Evolutionary conservation across 441 rosid species (phyloP).

Genomic region (California macrophylla): DNA sequence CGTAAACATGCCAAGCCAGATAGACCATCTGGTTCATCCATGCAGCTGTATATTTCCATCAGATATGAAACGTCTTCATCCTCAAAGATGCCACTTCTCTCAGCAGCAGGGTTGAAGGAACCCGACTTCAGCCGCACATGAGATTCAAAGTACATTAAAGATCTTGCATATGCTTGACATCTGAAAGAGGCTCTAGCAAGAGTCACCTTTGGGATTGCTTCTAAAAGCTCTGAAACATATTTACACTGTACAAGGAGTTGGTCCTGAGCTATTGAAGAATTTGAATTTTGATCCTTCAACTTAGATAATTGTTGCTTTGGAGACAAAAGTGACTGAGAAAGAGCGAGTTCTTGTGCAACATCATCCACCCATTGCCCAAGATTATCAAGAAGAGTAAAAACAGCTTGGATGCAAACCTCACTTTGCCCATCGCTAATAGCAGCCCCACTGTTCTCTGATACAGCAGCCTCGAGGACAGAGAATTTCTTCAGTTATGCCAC

Average conservation of each 20-base stretch:
- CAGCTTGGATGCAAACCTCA: conserved; percentile 96
- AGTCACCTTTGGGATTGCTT: conserved; percentile 75
- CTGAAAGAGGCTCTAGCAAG: conserved; percentile 89
- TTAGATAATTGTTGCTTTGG: conserved; percentile 60
- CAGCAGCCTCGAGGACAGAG: conserved; percentile 89
- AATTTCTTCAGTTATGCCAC: conserved; percentile 78
- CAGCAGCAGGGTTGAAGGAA: conserved; percentile 92
- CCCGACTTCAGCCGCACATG: conserved; percentile 82
- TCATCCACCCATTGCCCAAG: conserved; percentile 99
- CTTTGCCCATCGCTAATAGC: conserved; percentile 59
- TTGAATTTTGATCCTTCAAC: conserved; percentile 44
- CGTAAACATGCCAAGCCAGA: conserved; percentile 89
- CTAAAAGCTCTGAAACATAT: conserved; percentile 82
- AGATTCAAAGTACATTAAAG: conserved; percentile 96
- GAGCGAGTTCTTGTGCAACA: conserved; percentile 77
- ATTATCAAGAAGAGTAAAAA: conserved; percentile 94
- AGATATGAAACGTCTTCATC: conserved; percentile 86
- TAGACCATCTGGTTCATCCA: conserved; percentile 95
- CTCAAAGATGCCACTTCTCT: conserved; percentile 78
- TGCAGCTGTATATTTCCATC: conserved; percentile 91
- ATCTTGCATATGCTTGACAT: conserved; percentile 95
- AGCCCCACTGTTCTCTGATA: conserved; percentile 63
- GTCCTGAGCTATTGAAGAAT: conserved; percentile 46
- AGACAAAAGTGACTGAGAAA: conserved; percentile 48
- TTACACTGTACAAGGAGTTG: conserved; percentile 79